A percentile compares a stretch with the other conserved stretches of the same genome.
These are phyloP conservation scores for Brassica carinata DNA, from an alignment of 345 rosid genomes.

Conservation along the genomic window DNA sequence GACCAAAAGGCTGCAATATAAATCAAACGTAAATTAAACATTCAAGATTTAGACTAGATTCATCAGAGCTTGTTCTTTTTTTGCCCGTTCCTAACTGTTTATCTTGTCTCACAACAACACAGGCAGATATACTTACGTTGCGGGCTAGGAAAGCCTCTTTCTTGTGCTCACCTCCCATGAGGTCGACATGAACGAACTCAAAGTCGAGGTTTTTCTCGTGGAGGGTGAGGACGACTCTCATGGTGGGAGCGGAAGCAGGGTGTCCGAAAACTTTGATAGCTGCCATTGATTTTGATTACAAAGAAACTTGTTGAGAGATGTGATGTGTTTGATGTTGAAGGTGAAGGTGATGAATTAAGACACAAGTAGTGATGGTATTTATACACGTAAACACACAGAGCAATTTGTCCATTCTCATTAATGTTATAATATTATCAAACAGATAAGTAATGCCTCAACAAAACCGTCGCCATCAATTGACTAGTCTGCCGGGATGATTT, in stretches of 20 bases:
- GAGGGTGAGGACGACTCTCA: conserved; percentile 41
- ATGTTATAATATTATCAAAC: background rate
- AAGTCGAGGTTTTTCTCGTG: conserved; percentile 46
- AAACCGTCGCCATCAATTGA: conserved; percentile 39
- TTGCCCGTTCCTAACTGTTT: background rate
- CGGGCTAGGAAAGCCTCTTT: conserved; percentile 40
- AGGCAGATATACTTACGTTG: conserved; percentile 31
- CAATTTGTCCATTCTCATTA: background rate
- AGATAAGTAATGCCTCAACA: background rate
- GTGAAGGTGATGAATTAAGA: conserved; percentile 32
- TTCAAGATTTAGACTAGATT: conserved; percentile 8
- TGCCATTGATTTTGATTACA: conserved; percentile 22
- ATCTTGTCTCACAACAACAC: background rate
- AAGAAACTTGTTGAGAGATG: conserved; percentile 16
- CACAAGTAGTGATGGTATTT: conserved; percentile 35
- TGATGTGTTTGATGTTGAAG: conserved; percentile 29
- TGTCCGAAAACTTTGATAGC: conserved; percentile 41
- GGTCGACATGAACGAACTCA: conserved; percentile 38
- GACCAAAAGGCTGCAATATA: conserved; percentile 70
- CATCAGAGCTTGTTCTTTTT: background rate
- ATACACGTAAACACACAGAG: background rate
- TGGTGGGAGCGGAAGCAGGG: conserved; percentile 33
- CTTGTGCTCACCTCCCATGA: conserved; percentile 38
- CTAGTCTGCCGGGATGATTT: background rate
- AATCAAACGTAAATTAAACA: conserved; percentile 3